A percentile compares a stretch with the other conserved stretches of the same genome.
Conservation (phyloP, 192 early-diverging fungal genomes). For the Podila verticillata region DNA sequence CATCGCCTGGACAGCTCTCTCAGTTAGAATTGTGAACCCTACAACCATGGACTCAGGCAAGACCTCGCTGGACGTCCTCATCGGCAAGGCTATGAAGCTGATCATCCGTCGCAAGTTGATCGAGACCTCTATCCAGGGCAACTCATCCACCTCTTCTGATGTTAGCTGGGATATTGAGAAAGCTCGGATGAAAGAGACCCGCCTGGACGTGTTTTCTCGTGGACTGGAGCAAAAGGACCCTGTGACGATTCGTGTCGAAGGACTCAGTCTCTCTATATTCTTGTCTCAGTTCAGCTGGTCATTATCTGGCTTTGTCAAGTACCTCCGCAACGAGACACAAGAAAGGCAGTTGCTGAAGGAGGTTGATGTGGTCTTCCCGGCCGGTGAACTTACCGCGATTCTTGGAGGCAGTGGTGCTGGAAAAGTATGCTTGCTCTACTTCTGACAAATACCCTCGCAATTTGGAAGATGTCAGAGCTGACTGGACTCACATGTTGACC, state of each 20-base stretch:
- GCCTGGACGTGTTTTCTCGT: conserved; percentile 38
- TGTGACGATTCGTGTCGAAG: conserved; percentile 43
- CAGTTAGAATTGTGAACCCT: conserved; percentile 32
- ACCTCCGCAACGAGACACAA: conserved; percentile 7
- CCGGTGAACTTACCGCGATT: conserved; percentile 45
- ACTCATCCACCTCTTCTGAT: not conserved
- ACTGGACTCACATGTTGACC: no score
- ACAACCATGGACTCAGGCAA: conserved; percentile 32
- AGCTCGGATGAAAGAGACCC: conserved; percentile 21
- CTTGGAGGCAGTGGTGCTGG: conserved; percentile 49
- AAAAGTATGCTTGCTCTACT: no score
- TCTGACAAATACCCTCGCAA: no score
- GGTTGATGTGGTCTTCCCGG: conserved; percentile 47
- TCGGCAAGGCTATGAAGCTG: conserved; percentile 15
- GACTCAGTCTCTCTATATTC: conserved; percentile 15
- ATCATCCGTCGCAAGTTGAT: conserved; percentile 5
- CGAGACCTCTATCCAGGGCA: not conserved
- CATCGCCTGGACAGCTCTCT: conserved; percentile 24
- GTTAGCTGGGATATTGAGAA: conserved; percentile 10
- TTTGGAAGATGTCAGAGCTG: no score
- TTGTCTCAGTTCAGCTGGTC: conserved; percentile 34
- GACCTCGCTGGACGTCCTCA: conserved; percentile 35
- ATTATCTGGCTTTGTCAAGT: conserved; percentile 11
- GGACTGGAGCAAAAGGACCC: conserved; percentile 34
- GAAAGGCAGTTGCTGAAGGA: conserved; percentile 38